These are phyloP conservation scores for Gelatoporia subvermispora DNA, from an alignment of 768 basidiomycete genomes.

Conservation along the genomic window DNA sequence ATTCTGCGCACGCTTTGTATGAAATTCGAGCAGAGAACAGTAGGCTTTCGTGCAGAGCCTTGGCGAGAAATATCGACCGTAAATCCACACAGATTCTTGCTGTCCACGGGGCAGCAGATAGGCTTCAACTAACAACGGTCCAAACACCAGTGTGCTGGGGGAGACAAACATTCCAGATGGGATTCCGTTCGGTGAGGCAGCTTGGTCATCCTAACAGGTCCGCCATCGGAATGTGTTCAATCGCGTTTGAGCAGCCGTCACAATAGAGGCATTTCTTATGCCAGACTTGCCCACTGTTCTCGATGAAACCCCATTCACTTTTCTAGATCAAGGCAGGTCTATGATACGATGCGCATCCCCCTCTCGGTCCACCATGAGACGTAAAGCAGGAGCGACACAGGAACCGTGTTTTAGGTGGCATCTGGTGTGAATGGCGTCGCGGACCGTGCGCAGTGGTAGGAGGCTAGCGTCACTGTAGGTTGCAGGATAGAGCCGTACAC, in stretches of 20 bases:
- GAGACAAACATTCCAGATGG: too few species aligned
- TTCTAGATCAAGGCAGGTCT: constrained; percentile 72
- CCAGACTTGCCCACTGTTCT: constrained; percentile 68
- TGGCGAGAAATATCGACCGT: not conserved
- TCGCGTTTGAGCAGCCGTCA: constrained; percentile 63
- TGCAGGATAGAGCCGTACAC: constrained; percentile 86
- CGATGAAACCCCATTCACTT: constrained; percentile 73
- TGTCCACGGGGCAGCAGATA: constrained; percentile 44
- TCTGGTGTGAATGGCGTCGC: constrained; percentile 66
- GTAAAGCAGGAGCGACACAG: constrained; percentile 74
- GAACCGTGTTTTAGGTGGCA: constrained; percentile 57
- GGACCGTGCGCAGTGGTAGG: constrained; percentile 68
- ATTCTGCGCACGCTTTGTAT: too few species aligned
- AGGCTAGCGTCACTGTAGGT: constrained; percentile 65
- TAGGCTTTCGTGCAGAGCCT: too few species aligned
- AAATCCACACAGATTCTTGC: constrained; percentile 38
- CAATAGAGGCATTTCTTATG: constrained; percentile 81
- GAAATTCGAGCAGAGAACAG: too few species aligned
- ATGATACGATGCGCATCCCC: constrained; percentile 60
- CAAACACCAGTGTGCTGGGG: not conserved
- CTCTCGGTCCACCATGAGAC: constrained; percentile 70
- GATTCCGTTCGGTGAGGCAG: too few species aligned
- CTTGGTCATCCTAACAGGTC: constrained; percentile 79
- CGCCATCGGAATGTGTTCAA: constrained; percentile 73
- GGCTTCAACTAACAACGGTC: not conserved